Conservation (phyloP, 345 rosid species). For the Salix suchowensis region DNA sequence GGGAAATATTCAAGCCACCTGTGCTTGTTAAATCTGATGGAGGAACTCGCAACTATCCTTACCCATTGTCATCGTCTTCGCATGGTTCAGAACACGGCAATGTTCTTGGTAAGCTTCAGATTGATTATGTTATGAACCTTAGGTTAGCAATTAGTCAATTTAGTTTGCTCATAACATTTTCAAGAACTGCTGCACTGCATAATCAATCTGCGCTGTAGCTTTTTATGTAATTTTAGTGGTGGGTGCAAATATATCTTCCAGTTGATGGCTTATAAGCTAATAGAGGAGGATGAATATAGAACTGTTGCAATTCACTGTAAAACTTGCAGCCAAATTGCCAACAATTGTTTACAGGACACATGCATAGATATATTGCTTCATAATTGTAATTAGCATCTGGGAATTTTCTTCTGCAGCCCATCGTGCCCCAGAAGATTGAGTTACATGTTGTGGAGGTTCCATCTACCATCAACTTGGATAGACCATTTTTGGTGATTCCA, state of each 20-base stretch:
- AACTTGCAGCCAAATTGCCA: neutral
- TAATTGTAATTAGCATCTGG: constrained; percentile 9
- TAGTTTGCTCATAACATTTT: no score
- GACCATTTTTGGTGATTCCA: constrained; percentile 61
- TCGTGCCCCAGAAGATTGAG: constrained; percentile 63
- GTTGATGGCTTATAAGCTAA: neutral
- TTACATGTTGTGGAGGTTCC: constrained; percentile 63
- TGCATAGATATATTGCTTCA: neutral
- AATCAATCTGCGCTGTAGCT: no score
- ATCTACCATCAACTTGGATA: constrained; percentile 48
- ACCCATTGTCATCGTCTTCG: no score
- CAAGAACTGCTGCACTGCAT: no score
- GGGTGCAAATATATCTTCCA: neutral
- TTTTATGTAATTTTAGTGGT: no score
- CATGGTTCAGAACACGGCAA: no score
- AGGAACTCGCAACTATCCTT: no score
- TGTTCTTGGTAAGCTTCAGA: no score
- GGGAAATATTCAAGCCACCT: no score
- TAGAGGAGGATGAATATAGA: neutral
- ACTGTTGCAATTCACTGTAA: neutral
- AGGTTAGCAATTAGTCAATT: no score
- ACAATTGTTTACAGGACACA: neutral
- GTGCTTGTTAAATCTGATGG: no score
- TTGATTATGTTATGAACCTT: no score
- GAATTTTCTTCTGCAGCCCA: constrained; percentile 44